Base-by-base conservation (phyloP, 768 basidiomycete genomes). In the Tylopilus sp. region DNA sequence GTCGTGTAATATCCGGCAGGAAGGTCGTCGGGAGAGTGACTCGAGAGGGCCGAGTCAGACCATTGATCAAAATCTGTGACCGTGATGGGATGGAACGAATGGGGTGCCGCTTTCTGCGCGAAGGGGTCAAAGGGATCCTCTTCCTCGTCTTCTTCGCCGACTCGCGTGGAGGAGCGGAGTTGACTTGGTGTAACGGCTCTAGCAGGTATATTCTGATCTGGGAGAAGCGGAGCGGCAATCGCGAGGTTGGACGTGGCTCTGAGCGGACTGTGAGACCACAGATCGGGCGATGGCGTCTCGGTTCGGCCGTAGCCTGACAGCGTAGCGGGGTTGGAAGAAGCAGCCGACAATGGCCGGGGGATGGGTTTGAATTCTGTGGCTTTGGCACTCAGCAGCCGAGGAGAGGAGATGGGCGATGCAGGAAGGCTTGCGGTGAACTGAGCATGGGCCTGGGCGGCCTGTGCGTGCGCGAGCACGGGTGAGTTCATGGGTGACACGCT, bases 281-380 rank as follows among this genome's bases (percentile, higher is more conserved):
- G 68, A 74, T 95, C 93, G 13, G 90, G 90, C 8, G 90, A 90
- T n/a, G 89, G 86, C 1, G 90, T 91, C 54, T 92, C 89, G 10
- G 83, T 82, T 38, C 90, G 78, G 16, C 65, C 58, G 69, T 72
- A 74, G 44, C 72, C 42, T 54, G 73, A 55, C 79, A 74, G 7
- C 76, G 81, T 52, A 71, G 78, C 46, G 80, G 85, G 68, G 38
- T 65, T 63, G 78, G 81, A 29, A 78, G 85, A 21, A 82, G 84
- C 29, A 2, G 90, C 86, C 9, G 87, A 88, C 25, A 91, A 78
- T 0, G 92, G 89, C 3, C 89, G 82, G 28, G 81, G 85, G 33
- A 89, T 86, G 17, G 93, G 93, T 60, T 84, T 88, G 71, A 95
- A 95, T 66, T 94, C 91, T 33, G 78, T 82, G 2, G 93, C 92